phyloP scores from a whole-genome alignment of 495 filamentous ascomycete species.

The Daldinia loculata region DNA sequence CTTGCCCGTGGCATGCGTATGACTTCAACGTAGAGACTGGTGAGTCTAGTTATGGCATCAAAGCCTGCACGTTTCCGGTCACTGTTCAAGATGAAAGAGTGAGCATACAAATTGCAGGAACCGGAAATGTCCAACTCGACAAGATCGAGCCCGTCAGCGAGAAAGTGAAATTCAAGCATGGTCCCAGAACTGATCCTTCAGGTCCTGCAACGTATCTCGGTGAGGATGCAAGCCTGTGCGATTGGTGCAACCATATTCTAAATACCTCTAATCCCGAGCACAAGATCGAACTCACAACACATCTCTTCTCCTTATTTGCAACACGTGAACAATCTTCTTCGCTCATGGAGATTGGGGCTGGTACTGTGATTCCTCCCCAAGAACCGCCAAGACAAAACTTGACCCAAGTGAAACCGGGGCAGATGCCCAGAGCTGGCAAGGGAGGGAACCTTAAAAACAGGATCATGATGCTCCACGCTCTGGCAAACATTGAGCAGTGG shows the following conservation, averaged over 20 bases:
- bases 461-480: constrained; percentile 61
- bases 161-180: constrained; percentile 59
- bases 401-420: constrained; percentile 51
- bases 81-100: constrained; percentile 52
- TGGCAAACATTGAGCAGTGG: constrained; percentile 65
- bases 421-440: constrained; percentile 55
- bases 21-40: constrained; percentile 66
- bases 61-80: constrained; percentile 61
- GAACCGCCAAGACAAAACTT: constrained; percentile 58
- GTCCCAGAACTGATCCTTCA: constrained; percentile 37
- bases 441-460: constrained; percentile 60
- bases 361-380: constrained; percentile 52
- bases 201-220: constrained; percentile 48
- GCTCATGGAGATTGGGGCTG: constrained; percentile 58
- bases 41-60: constrained; percentile 63
- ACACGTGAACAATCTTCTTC: constrained; percentile 51
- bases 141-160: constrained; percentile 60
- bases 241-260: constrained; percentile 62
- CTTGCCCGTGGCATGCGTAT: constrained; percentile 65
- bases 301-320: constrained; percentile 57
- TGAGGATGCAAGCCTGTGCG: constrained; percentile 58
- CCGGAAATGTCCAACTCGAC: constrained; percentile 44
- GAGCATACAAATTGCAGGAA: constrained; percentile 46
- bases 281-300: constrained; percentile 62
- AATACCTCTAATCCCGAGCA: constrained; percentile 61